Base-by-base conservation (phyloP, 192 early-diverging fungal genomes). In the Podila epicladia region DNA sequence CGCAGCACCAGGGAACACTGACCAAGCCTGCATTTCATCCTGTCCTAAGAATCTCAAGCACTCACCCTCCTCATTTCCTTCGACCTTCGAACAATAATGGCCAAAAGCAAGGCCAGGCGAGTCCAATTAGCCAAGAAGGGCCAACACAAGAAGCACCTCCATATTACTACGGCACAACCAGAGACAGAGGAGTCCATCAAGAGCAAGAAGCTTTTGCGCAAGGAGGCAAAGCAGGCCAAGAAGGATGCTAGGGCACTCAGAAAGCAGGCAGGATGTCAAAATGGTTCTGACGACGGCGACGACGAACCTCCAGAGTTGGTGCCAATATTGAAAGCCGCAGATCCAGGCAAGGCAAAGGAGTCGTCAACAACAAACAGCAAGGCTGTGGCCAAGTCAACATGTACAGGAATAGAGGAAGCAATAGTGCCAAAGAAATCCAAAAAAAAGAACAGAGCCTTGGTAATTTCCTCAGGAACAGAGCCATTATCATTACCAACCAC, bases 221-320 rank as follows among this genome's bases (percentile, higher is more conserved):
- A 59, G 67, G 51, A 61, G 28, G 57, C 50, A 35, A 61, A 31
- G 20, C 28, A 48, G 51, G 20, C 53, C n/a, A 58, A 20, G 53
- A 53, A 24, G 17, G 48, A 37, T 7, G 22, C 49, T 9, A 51
- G 1, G 64, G 33, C 19, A 22, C 29, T 48, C 19, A 17, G 20
- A 37, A 58, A 57, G 12, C 49, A 58, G 51, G 65, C 53, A 28
- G 5, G 31, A 37, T 35, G 13, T 20, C 29, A 59, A n/a, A 22
- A 5, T 35, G 22, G 32, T 22, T 59, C 61, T 17, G 37, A 37
- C 24, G 50, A 41, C 24, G 7, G 20, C 59, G 71, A 72, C n/a
- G 63, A 72, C 32, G 71, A 65, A 17, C 71, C 71, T n/a, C 71
- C 71, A 59, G 61, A 72, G n/a, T 41, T 72, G 62, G 35, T 72